Evolutionary conservation across 2,329 filamentous ascomycete genomes (phyloP).

Genomic region (Clonostachys solani): DNA sequence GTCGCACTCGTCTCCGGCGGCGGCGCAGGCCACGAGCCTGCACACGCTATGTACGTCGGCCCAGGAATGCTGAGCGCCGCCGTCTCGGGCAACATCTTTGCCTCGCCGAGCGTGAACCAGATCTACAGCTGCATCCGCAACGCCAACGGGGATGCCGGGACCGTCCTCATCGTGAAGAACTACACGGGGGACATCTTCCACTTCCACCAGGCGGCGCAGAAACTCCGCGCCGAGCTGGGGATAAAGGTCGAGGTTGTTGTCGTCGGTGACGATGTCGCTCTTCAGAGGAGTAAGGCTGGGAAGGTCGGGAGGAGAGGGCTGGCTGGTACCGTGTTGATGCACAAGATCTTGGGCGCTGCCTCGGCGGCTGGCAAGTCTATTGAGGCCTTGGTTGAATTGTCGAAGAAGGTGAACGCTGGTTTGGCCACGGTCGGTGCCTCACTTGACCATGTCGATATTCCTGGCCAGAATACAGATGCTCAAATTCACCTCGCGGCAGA

Average conservation of each 20-base stretch:
- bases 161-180: not conserved
- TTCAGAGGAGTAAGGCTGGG: slow-evolving; percentile 51
- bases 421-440: not conserved
- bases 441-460: not conserved
- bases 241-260: not conserved
- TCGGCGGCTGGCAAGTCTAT: not conserved
- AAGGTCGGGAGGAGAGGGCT: slow-evolving; percentile 47
- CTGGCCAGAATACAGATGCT: slow-evolving; percentile 14
- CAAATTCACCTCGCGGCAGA: not conserved
- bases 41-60: slow-evolving; percentile 60
- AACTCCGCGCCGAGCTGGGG: not conserved
- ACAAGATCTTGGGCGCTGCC: not conserved
- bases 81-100: slow-evolving; percentile 64
- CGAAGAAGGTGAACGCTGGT: not conserved
- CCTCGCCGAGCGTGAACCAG: slow-evolving; percentile 59
- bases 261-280: slow-evolving; percentile 14
- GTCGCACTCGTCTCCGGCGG: slow-evolving; percentile 2
- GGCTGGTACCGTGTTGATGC: slow-evolving; percentile 27
- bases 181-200: not conserved
- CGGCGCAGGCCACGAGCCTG: slow-evolving; percentile 62
- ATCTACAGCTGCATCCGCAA: slow-evolving; percentile 21
- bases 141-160: not conserved
- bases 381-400: not conserved
- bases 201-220: not conserved
- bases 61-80: slow-evolving; percentile 58